Base-by-base conservation (phyloP, 306 rosid genomes). In the Datisca glomerata region DNA sequence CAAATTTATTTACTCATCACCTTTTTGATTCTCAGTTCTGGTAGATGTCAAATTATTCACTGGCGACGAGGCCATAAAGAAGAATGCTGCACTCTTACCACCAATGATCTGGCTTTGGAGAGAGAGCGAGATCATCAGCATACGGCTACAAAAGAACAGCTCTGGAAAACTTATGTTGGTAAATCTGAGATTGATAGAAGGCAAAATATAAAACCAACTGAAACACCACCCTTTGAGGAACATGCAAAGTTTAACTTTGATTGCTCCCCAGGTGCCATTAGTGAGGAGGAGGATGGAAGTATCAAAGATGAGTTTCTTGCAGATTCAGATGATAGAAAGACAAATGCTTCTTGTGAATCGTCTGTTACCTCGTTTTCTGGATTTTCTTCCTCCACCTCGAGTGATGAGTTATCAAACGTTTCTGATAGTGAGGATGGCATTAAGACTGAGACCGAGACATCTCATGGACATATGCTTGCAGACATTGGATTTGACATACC, bases 31-130 rank as follows among this genome's bases (percentile, higher is more conserved):
- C 27, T 43, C 66, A 89, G 98, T 68, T 80, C 98, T 23, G 76
- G 77, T 45, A 66, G 66, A 61, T 89, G 98, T 56, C 98, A 89
- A 76, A 75, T 84, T 21, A 43, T 72, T 59, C 98, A 89, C 59
- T 89, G 95, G 98, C 76, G 86, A 42, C 93, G 67, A 70, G 98
- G 98, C 23, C 95, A 89, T 73, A 89, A 69, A 63, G 72, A 61
- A 13, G 83, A 89, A 49, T 89, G 98, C 44, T 73, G 14, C 49
- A 82, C 89, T 58, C 72, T 73, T 18, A 4, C 20, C 32, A 49
- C 21, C 8, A 50, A 15, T 34, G 47, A 16, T 15, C 43, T 9
- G 41, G 56, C 19, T 49, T 24, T 47, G 53, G 67, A 45, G 18
- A 43, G 6, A 43, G 63, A 45, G 40, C 60, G 43, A 41, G 69